Conservation (phyloP, 2,329 filamentous ascomycete species). For the Paecilomyces formosus region DNA sequence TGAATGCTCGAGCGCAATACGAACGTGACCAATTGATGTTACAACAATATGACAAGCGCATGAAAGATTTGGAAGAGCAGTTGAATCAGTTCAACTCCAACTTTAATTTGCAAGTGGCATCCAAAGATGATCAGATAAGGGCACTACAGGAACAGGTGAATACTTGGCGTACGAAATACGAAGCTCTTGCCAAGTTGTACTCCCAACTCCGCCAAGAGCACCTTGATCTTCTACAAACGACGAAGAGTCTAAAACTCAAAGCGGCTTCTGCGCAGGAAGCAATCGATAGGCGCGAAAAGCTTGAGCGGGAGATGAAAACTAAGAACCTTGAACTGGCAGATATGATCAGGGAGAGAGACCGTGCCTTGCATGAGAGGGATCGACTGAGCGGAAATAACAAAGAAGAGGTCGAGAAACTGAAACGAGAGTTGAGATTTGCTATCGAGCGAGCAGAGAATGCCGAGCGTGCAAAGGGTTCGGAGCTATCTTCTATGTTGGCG, state of each 20-base stretch:
- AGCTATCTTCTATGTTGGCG: slow-evolving; percentile 86
- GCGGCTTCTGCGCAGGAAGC: slow-evolving; percentile 95
- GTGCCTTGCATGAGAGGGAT: slow-evolving; percentile 89
- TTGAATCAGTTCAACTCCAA: slow-evolving; percentile 74
- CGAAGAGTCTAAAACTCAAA: slow-evolving; percentile 93
- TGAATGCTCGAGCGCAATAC: slow-evolving; percentile 90
- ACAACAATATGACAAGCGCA: slow-evolving; percentile 89
- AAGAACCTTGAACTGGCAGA: slow-evolving; percentile 98
- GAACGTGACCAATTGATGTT: slow-evolving; percentile 96
- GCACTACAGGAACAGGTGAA: slow-evolving; percentile 95
- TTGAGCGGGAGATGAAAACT: slow-evolving; percentile 96
- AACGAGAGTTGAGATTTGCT: slow-evolving; percentile 86
- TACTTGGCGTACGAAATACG: slow-evolving; percentile 95
- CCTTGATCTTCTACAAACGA: slow-evolving; percentile 88
- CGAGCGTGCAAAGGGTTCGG: slow-evolving; percentile 87
- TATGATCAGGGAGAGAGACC: slow-evolving; percentile 95
- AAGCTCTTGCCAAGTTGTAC: slow-evolving; percentile 92
- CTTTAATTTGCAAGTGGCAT: slow-evolving; percentile 74
- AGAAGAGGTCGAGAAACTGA: slow-evolving; percentile 90
- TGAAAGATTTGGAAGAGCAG: slow-evolving; percentile 88
- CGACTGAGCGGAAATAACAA: slow-evolving; percentile 76
- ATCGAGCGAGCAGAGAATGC: slow-evolving; percentile 86
- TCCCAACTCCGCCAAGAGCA: slow-evolving; percentile 94
- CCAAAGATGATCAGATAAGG: slow-evolving; percentile 89
- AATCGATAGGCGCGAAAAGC: slow-evolving; percentile 86